Percentiles rank a stretch among this genome's conserved stretches.
Conservation (phyloP, 2,329 filamentous ascomycete species). For the Allantophomopsis lycopodina region DNA sequence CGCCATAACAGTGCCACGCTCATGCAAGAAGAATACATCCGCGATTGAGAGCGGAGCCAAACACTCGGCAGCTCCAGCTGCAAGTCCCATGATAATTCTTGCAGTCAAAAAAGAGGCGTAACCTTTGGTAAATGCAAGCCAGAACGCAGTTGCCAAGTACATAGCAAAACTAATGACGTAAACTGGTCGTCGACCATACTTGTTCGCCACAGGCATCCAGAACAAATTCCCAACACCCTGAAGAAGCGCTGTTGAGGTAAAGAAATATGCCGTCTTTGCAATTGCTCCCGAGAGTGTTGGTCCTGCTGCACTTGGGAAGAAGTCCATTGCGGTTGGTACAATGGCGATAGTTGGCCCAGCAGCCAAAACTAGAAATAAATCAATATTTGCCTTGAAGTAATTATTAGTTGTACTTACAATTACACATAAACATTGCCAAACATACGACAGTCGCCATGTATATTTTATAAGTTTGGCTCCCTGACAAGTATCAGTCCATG, state of each 20-base stretch:
- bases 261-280: constrained; percentile 1
- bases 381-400: no score
- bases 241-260: background rate
- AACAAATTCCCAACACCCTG: constrained; percentile 1
- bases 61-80: constrained; percentile 30
- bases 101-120: background rate
- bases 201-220: constrained; percentile 1
- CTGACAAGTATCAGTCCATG: background rate
- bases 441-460: constrained; percentile 35
- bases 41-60: constrained; percentile 41
- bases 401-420: background rate
- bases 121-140: background rate
- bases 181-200: constrained; percentile 1
- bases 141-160: background rate
- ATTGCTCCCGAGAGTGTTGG: constrained; percentile 10
- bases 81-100: constrained; percentile 1
- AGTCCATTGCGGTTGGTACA: background rate
- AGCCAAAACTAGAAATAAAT: background rate
- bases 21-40: constrained; percentile 43
- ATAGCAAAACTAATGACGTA: background rate
- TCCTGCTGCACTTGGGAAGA: constrained; percentile 9
- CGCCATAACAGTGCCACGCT: constrained; percentile 31
- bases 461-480: constrained; percentile 22
- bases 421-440: constrained; percentile 36
- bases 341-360: constrained; percentile 1